Conservation (phyloP, 106 monocot species). For the Iris macrosiphon region DNA sequence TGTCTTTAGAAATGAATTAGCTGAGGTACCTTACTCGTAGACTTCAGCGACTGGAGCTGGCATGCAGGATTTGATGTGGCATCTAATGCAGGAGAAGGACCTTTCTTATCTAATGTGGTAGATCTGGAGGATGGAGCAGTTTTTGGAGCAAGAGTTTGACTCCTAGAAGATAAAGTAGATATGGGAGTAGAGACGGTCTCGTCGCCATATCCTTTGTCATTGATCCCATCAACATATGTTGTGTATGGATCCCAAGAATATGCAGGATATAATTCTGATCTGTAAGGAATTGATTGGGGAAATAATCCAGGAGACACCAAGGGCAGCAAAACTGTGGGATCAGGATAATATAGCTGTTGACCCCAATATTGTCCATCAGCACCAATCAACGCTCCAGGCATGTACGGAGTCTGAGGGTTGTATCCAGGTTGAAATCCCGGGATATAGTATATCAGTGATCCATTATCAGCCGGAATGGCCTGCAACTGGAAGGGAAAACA, state of each 20-base stretch:
- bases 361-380: slow-evolving; percentile 31
- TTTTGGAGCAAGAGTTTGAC: slow-evolving; percentile 5
- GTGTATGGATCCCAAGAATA: slow-evolving; percentile 24
- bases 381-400: slow-evolving; percentile 23
- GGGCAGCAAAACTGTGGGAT: slow-evolving; percentile 13
- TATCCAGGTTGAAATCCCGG: slow-evolving; percentile 28
- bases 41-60: slow-evolving; percentile 11
- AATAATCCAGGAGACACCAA: slow-evolving; percentile 21
- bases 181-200: slow-evolving; percentile 1
- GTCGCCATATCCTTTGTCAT: slow-evolving; percentile 4
- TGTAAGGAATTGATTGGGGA: slow-evolving; percentile 25
- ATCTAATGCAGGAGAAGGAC: slow-evolving; percentile 3
- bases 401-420: slow-evolving; percentile 16
- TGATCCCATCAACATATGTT: slow-evolving; percentile 6
- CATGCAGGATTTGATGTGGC: slow-evolving; percentile 1
- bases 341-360: slow-evolving; percentile 23
- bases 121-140: not conserved
- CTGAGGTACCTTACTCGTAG: too few species aligned
- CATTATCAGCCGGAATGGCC: slow-evolving; percentile 24
- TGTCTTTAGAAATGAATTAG: too few species aligned
- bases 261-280: slow-evolving; percentile 19
- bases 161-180: slow-evolving; percentile 8
- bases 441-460: slow-evolving; percentile 25
- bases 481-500: slow-evolving; percentile 12
- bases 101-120: slow-evolving; percentile 11